Evolutionary conservation across 2,329 filamentous ascomycete species (phyloP).

Genomic region (Fusarium sp.): DNA sequence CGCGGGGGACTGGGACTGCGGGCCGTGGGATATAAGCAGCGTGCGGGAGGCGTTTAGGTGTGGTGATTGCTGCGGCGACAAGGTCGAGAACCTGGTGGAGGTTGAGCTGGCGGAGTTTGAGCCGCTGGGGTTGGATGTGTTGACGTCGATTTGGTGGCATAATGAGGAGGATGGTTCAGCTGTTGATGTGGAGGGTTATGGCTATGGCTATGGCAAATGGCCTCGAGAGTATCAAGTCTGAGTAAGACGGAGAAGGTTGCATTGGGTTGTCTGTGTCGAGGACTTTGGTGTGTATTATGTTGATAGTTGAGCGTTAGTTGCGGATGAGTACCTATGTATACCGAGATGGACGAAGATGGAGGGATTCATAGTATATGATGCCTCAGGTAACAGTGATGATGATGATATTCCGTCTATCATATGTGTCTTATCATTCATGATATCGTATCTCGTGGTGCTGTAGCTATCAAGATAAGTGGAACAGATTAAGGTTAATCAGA

Average conservation of each 20-base stretch:
- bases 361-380: too few species aligned
- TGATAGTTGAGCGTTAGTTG: neutral
- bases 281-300: neutral
- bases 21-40: slow-evolving; percentile 20
- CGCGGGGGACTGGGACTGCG: slow-evolving; percentile 11
- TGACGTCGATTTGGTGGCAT: slow-evolving; percentile 16
- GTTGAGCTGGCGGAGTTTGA: slow-evolving; percentile 18
- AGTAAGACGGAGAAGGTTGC: slow-evolving; percentile 9
- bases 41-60: slow-evolving; percentile 19
- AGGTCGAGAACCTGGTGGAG: slow-evolving; percentile 4
- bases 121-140: slow-evolving; percentile 8
- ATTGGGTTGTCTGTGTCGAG: neutral
- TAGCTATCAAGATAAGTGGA: slow-evolving; percentile 12
- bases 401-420: too few species aligned
- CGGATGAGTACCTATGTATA: neutral
- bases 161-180: slow-evolving; percentile 20
- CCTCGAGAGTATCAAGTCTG: slow-evolving; percentile 6
- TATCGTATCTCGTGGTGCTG: neutral
- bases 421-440: neutral
- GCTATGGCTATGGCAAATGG: slow-evolving; percentile 19
- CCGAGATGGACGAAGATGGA: neutral
- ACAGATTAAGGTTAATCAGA: slow-evolving; percentile 24
- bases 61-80: neutral
- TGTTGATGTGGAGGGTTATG: slow-evolving; percentile 21
- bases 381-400: too few species aligned